These are phyloP conservation scores for Mycena olivaceomarginata DNA, from an alignment of 768 basidiomycete genomes.

Conservation along the genomic window DNA sequence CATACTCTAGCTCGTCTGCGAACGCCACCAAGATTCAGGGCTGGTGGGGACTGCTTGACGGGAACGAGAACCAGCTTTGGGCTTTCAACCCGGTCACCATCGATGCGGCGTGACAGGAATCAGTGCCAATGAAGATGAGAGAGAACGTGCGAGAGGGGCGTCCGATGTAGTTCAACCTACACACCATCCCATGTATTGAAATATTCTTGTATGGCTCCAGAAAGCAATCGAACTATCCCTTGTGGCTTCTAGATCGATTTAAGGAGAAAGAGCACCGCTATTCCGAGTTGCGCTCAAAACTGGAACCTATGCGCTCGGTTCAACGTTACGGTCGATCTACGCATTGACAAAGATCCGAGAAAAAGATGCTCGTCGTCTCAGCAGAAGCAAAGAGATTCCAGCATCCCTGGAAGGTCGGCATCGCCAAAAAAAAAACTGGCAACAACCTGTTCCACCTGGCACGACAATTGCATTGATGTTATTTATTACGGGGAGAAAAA, in stretches of 20 bases:
- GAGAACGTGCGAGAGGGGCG: constrained; percentile 4
- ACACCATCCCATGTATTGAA: constrained; percentile 18
- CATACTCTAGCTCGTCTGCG: constrained; percentile 23
- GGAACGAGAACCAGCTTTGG: constrained; percentile 39
- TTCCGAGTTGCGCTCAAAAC: constrained; percentile 3
- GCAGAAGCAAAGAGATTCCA: not conserved
- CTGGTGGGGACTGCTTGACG: constrained; percentile 31
- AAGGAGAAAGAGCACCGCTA: constrained; percentile 20
- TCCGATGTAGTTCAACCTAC: constrained; percentile 22
- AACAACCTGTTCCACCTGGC: not conserved
- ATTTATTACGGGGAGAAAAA: too few species aligned
- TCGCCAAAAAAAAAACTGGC: not conserved
- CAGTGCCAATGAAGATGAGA: constrained; percentile 9
- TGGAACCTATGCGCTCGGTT: constrained; percentile 5
- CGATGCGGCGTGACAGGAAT: constrained; percentile 20
- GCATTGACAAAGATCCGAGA: constrained; percentile 7
- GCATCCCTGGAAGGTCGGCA: not conserved
- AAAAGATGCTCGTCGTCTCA: constrained; percentile 4
- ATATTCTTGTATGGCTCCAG: constrained; percentile 21
- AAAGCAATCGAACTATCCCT: constrained; percentile 17
- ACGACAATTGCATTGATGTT: not conserved
- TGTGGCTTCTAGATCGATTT: constrained; percentile 15
- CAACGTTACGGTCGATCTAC: constrained; percentile 15
- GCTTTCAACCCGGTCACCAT: constrained; percentile 16
- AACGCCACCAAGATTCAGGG: constrained; percentile 34